phyloP scores from a whole-genome alignment of 2,329 filamentous ascomycete genomes.

The Dothistroma septosporum region DNA sequence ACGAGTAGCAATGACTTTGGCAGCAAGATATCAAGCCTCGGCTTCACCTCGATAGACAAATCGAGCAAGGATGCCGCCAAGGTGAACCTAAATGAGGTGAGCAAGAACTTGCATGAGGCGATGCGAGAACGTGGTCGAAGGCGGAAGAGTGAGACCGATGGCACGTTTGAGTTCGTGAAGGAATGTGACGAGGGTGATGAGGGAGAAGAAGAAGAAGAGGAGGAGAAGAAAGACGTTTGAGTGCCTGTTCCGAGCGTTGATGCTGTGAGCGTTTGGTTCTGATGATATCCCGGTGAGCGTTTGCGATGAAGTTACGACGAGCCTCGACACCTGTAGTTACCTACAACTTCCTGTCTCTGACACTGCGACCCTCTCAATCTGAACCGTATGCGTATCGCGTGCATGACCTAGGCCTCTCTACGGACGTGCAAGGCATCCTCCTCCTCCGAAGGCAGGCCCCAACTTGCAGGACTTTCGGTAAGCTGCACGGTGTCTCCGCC shows the following conservation, averaged over 20 bases:
- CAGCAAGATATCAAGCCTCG: conserved; percentile 13
- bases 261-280: conserved; percentile 5
- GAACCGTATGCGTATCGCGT: too few species aligned
- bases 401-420: too few species aligned
- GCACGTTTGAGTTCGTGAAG: conserved; percentile 22
- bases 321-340: background rate
- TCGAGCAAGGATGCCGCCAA: conserved; percentile 49
- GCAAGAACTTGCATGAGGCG: conserved; percentile 74
- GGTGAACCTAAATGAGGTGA: conserved; percentile 76
- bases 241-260: background rate
- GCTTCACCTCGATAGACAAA: conserved; percentile 48
- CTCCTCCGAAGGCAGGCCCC: too few species aligned
- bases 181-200: conserved; percentile 13
- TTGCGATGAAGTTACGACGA: conserved; percentile 8
- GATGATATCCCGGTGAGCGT: conserved; percentile 1
- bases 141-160: conserved; percentile 36
- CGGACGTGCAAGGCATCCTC: too few species aligned
- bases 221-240: conserved; percentile 24
- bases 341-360: background rate
- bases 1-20: conserved; percentile 57
- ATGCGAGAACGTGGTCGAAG: conserved; percentile 75
- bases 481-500: too few species aligned
- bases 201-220: conserved; percentile 20
- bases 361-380: background rate
- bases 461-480: too few species aligned